Base-by-base conservation (phyloP, 306 rosid species). In the Comarum palustre region DNA sequence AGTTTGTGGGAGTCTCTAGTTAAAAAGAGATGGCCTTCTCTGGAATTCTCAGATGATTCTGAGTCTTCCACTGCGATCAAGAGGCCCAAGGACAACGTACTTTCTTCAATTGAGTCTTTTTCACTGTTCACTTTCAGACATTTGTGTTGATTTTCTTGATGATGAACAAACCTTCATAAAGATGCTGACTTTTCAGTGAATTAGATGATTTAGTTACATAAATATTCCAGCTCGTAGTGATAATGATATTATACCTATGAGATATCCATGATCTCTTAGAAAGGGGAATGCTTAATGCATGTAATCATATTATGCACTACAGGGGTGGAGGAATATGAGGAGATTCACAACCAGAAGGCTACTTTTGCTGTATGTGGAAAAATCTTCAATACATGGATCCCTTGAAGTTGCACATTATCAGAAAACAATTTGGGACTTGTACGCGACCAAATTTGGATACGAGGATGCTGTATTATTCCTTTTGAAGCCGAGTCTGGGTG, bases 301-400 rank as follows among this genome's bases (percentile, higher is more conserved):
- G 8, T 15, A 25, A 5, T 68, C 19, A 29, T 19, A 5, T 48
- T 2, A 3, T 29, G 51, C 27, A 71, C 25, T 75, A 16, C n/a
- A 93, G 98, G 87, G 78, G 46, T 93, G 98, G 96, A 87, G 78
- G 85, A n/a, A n/a, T 93, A 93, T 87, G 54, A 85, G 14, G 79
- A 76, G 85, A 84, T 84, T 84, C 96, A 87, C 81, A 50, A 57
- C 38, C 92, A 87, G 77, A 66, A 86, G 83, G 90, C 80, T 10
- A 68, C 79, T 55, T 71, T 74, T 73, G 93, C 81, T 54, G 60
- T 87, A 82, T 71, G 69, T 89, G 82, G 90, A 87, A 73, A 81
- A 78, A 66, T 79, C 77, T 75, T 79, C 83, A 10, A 63, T 32
- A 17, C 64, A 72, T 68, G 78, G 70, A 42, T 85, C 92, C 27